Conservation (phyloP, 1,284 basidiomycete species). For the Afroboletus lepidellus region DNA sequence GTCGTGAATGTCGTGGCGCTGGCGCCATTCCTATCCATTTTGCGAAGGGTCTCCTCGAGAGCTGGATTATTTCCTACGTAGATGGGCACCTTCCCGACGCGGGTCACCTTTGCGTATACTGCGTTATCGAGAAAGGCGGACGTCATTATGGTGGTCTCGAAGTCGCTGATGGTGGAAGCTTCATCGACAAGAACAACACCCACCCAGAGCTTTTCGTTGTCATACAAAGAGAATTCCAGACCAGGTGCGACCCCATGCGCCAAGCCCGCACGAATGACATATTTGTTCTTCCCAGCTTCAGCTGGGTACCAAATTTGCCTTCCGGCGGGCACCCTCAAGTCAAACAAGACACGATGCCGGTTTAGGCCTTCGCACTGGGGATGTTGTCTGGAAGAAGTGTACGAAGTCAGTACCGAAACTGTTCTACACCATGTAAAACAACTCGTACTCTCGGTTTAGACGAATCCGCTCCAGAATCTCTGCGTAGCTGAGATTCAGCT, state of each 20-base stretch:
- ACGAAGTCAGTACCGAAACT: neutral
- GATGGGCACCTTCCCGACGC: neutral
- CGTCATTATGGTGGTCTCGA: neutral
- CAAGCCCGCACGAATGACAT: neutral
- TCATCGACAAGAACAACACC: neutral
- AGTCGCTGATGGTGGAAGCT: neutral
- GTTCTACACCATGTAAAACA: neutral
- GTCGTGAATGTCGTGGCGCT: neutral
- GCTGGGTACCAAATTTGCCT: neutral
- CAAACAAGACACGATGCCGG: conserved; percentile 20
- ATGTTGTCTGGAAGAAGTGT: conserved; percentile 10
- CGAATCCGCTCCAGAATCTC: conserved; percentile 8
- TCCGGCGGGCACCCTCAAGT: conserved; percentile 5
- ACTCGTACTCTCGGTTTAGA: conserved; percentile 8
- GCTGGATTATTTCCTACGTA: neutral
- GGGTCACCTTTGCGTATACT: neutral
- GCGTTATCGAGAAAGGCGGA: neutral
- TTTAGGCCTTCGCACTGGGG: conserved; percentile 20
- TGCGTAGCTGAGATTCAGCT: neutral
- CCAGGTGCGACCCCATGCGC: neutral
- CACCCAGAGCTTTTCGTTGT: neutral
- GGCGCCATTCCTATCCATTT: neutral
- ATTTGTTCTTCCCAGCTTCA: neutral
- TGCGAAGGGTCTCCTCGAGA: neutral
- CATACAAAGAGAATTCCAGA: neutral